Base-by-base conservation (phyloP, 345 rosid genomes). In the Rhodomyrtus tomentosa region DNA sequence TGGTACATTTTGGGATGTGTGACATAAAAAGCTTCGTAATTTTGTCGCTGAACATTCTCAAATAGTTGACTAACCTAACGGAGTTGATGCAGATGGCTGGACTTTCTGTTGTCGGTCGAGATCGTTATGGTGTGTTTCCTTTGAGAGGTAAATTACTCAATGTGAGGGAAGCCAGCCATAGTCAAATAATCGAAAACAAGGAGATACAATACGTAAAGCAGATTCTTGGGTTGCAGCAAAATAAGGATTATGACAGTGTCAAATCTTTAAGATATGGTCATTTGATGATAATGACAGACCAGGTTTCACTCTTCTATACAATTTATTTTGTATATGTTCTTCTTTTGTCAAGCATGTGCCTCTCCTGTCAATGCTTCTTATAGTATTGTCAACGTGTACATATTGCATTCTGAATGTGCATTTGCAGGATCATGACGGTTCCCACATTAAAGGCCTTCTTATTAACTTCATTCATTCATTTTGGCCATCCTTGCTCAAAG, bases 271-370 rank as follows among this genome's bases (percentile, higher is more conserved):
- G 99, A 96, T 98, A 98, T 87, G 99, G 99, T 82, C 96, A 92
- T 87, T 79, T 96, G 94, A 98, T 98, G 99, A 96, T 98, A 84
- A 98, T 98, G 99, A 96, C 99, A 1, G 99, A 98, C 88, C 99
- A 96, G 96, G 99, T 94, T 55, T 52, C 6, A 50, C 80, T 84
- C 29, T 54, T 55, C 22, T 45, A 7, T 4, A 38, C 6, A 36
- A 36, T 36, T 38, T 74, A 1, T 54, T 10, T 20, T 79, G 15
- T 18, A 84, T 52, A 1, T n/a, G n/a, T n/a, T n/a, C 38, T 54
- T 1, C 11, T 54, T 24, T 79, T 21, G 38, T 29, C 25, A 68
- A 68, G 45, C 79, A 18, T 2, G 24, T 68, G 13, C 45, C 45
- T 18, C 45, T 36, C 36, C 40, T 36, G 45, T 36, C 2, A 18